Conservation (phyloP, 1,284 basidiomycete species). For the Melampsora occidentalis region DNA sequence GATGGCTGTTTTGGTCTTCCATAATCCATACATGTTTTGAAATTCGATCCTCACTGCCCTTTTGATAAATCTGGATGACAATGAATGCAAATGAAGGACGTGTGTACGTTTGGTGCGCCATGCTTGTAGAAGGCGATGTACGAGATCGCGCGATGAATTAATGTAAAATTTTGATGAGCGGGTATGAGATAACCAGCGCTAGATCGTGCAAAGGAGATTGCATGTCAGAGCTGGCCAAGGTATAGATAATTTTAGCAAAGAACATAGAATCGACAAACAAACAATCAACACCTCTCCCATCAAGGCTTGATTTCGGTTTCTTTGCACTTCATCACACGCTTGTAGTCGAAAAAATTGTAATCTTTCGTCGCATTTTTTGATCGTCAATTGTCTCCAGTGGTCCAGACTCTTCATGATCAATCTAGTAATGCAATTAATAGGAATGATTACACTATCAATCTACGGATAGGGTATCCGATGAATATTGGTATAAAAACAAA, state of each 20-base stretch:
- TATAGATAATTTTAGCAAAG: neutral
- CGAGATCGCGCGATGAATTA: neutral
- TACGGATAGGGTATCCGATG: neutral
- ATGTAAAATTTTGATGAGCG: conserved; percentile 1
- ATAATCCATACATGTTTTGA: neutral
- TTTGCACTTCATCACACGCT: conserved; percentile 21
- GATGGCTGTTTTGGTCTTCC: neutral
- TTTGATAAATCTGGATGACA: conserved; percentile 2
- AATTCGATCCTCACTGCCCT: neutral
- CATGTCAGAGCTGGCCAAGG: neutral
- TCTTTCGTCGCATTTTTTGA: conserved; percentile 20
- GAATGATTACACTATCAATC: neutral
- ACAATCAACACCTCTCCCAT: conserved; percentile 39
- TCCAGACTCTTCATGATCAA: conserved; percentile 4
- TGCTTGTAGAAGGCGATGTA: neutral
- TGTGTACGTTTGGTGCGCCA: neutral
- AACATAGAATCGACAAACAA: conserved; percentile 28
- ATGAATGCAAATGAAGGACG: neutral
- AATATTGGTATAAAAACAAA: neutral
- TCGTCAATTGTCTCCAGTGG: conserved; percentile 32
- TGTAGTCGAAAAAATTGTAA: neutral
- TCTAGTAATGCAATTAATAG: neutral
- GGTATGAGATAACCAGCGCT: neutral
- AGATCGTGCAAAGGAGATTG: neutral
- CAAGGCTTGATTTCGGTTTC: conserved; percentile 5